Conservation (phyloP, 2,329 filamentous ascomycete genomes). For the Aspergillus brunneoviolaceus region DNA sequence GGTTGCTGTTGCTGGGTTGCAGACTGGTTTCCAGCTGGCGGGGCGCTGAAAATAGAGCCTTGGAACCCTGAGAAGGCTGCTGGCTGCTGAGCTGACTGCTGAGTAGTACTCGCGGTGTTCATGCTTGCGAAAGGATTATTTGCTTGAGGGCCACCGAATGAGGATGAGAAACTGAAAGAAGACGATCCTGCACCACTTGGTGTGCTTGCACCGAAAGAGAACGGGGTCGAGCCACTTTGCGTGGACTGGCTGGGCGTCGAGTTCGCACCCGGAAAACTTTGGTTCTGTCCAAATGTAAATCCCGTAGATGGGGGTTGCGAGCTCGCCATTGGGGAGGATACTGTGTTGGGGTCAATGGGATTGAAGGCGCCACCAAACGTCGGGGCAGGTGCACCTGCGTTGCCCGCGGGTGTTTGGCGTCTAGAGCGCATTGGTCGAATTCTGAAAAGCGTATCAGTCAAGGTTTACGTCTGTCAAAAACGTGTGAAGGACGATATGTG, state of each 20-base stretch:
- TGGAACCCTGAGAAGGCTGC: constrained; percentile 31
- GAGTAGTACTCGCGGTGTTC: constrained; percentile 19
- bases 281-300: constrained; percentile 38
- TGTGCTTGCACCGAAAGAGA: constrained; percentile 32
- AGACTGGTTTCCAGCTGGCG: constrained; percentile 22
- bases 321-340: constrained; percentile 22
- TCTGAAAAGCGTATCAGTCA: constrained; percentile 16
- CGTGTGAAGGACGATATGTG: constrained; percentile 4
- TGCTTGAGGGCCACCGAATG: constrained; percentile 20
- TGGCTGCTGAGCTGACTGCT: constrained; percentile 1
- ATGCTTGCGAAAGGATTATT: constrained; percentile 40
- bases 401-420: constrained; percentile 20
- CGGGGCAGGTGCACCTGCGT: constrained; percentile 13
- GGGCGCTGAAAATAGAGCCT: constrained; percentile 34
- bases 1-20: constrained; percentile 26
- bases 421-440: constrained; percentile 28
- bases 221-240: constrained; percentile 28
- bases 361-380: constrained; percentile 31
- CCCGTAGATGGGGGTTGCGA: constrained; percentile 28
- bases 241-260: constrained; percentile 22
- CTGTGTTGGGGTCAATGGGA: constrained; percentile 30
- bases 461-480: background rate
- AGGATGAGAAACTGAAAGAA: constrained; percentile 35
- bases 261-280: constrained; percentile 34
- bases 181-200: constrained; percentile 22